Conservation (phyloP, 306 rosid genomes). For the Acacia melanoxylon region DNA sequence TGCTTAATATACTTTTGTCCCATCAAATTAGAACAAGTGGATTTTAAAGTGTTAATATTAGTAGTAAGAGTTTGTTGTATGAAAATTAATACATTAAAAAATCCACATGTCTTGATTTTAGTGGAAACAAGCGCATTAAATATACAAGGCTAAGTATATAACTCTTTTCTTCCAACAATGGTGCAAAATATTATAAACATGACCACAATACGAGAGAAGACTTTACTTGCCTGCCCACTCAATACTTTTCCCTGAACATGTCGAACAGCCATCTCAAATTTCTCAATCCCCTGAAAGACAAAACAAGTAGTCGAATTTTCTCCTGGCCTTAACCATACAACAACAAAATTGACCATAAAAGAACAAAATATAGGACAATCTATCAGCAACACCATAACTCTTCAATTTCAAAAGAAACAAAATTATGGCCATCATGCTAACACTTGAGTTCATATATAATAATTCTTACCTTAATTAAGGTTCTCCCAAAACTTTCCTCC, state of each 20-base stretch:
- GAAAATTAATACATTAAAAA: too few species aligned
- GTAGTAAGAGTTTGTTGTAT: not conserved
- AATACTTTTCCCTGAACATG: slow-evolving; percentile 80
- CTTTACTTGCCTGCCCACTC: slow-evolving; percentile 85
- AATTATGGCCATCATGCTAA: slow-evolving; percentile 11
- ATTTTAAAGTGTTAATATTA: not conserved
- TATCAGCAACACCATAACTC: slow-evolving; percentile 4
- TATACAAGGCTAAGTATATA: not conserved
- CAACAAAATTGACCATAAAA: too few species aligned
- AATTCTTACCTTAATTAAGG: slow-evolving; percentile 75
- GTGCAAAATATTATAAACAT: not conserved
- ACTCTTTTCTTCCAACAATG: not conserved
- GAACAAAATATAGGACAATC: slow-evolving; percentile 14
- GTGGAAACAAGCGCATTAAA: not conserved
- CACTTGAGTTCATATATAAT: slow-evolving; percentile 2
- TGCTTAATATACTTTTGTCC: not conserved
- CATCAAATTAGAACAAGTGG: not conserved
- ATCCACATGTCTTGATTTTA: not conserved
- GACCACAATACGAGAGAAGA: slow-evolving; percentile 16
- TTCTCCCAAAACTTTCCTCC: slow-evolving; percentile 95
- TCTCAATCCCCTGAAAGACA: slow-evolving; percentile 81
- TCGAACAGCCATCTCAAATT: slow-evolving; percentile 79
- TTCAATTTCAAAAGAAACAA: not conserved
- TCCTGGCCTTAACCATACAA: not conserved
- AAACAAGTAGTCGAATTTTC: slow-evolving; percentile 20